Conservation (phyloP, 2,329 filamentous ascomycete genomes). For the Ophiostoma tasmaniense region DNA sequence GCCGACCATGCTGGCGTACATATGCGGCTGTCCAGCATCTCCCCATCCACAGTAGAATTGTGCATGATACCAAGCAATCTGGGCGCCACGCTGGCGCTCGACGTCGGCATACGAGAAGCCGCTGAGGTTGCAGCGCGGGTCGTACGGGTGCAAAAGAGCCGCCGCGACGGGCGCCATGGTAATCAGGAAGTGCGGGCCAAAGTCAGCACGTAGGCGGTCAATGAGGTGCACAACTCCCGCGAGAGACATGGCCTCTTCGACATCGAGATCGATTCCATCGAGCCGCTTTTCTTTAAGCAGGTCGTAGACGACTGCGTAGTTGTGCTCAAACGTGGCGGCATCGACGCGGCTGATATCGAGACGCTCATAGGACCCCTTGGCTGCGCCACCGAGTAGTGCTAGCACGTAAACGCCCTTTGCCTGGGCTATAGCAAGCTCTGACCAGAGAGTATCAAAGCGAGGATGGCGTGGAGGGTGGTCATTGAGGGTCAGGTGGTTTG, state of each 20-base stretch:
- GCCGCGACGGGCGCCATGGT: constrained; percentile 72
- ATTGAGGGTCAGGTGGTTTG: constrained; percentile 56
- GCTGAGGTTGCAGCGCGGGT: constrained; percentile 55
- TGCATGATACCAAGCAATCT: constrained; percentile 72
- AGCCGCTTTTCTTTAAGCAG: constrained; percentile 50
- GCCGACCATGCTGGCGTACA: constrained; percentile 39
- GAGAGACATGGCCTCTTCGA: constrained; percentile 65
- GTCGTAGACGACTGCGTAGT: constrained; percentile 57
- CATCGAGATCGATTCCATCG: constrained; percentile 63
- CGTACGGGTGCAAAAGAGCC: constrained; percentile 51
- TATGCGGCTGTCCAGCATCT: constrained; percentile 44
- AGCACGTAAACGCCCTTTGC: constrained; percentile 63
- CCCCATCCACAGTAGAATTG: constrained; percentile 86
- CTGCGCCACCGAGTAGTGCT: constrained; percentile 73
- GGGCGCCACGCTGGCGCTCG: constrained; percentile 52
- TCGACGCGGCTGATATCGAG: constrained; percentile 37
- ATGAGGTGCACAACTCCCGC: constrained; percentile 54
- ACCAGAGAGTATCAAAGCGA: constrained; percentile 59
- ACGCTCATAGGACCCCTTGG: constrained; percentile 58
- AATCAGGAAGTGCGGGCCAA: constrained; percentile 59
- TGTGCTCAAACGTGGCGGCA: constrained; percentile 53
- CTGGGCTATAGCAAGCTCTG: constrained; percentile 61
- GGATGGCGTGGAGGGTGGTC: constrained; percentile 58
- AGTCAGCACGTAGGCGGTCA: constrained; percentile 56
- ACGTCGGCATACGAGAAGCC: constrained; percentile 68